phyloP scores from a whole-genome alignment of 352 stramenopile species.

The Blastocystis sp. region DNA sequence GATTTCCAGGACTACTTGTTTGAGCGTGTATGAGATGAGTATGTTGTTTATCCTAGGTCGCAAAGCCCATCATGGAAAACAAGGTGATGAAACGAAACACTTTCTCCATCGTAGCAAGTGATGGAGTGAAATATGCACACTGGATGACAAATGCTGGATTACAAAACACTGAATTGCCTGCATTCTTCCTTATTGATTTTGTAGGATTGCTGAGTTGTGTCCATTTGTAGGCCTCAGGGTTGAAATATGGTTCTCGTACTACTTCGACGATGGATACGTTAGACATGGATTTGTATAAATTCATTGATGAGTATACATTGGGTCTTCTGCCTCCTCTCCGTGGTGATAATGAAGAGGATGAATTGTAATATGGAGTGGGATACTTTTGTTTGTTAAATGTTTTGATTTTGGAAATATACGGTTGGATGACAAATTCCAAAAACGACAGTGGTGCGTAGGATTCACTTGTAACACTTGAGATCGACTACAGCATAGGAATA shows the following conservation, averaged over 20 bases:
- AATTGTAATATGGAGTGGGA: background rate
- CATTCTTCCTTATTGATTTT: slow-evolving; percentile 53
- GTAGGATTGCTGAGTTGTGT: background rate
- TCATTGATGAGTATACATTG: slow-evolving; percentile 46
- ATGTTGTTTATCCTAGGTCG: background rate
- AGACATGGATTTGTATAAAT: slow-evolving; percentile 29
- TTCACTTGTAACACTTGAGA: no score
- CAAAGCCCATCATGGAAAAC: slow-evolving; percentile 24
- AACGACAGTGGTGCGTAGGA: no score
- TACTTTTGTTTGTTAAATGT: background rate
- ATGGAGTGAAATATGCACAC: slow-evolving; percentile 49
- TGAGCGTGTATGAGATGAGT: background rate
- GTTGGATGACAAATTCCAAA: no score
- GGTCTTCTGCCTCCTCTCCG: slow-evolving; percentile 40
- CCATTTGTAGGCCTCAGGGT: background rate
- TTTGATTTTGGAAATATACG: no score
- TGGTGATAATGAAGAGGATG: slow-evolving; percentile 4
- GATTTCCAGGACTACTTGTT: slow-evolving; percentile 54
- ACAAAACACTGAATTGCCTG: background rate
- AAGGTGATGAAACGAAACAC: slow-evolving; percentile 56
- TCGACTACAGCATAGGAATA: no score
- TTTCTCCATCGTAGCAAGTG: slow-evolving; percentile 31
- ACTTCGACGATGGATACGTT: slow-evolving; percentile 22
- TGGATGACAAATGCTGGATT: slow-evolving; percentile 53
- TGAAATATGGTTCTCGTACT: slow-evolving; percentile 34